Base-by-base conservation (phyloP, 1,139 yeast genomes). In the Magnusiomyces tetraspermus region DNA sequence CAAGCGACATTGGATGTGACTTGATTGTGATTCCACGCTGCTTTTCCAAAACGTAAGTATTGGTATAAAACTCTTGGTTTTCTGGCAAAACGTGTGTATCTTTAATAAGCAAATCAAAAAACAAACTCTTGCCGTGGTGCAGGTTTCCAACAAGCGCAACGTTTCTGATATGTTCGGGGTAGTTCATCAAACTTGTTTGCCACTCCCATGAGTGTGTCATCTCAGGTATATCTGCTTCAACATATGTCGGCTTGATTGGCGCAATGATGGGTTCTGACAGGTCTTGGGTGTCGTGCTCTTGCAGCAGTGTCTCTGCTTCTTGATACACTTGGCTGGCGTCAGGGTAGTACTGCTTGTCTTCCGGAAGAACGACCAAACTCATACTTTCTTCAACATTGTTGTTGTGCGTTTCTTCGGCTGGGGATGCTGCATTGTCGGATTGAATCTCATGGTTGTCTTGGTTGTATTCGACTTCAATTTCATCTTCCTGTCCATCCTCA, bases 91-190 rank as follows among this genome's bases (percentile, higher is more conserved):
- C 63, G 64, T 88, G 96, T 0, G 95, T 81, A 52, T 82, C 80
- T 3, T 71, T 60, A 0, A 88, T 79, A 33, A 90, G 67, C 69
- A 78, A 67, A 63, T 89, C 96, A n/a, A 86, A 59, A 1, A 90
- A 68, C 0, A 88, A 74, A 0, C 97, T 85, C 68, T 94, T 92
- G 1, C 99, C 98, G n/a, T 86, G 80, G 61, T 87, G 87, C 2
- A 85, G 64, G 50, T 81, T 79, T 0, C 98, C 98, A n/a, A 83
- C 79, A 0, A 94, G 59, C 0, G 92, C 85, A n/a, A 90, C 70
- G 65, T 85, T 90, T 53, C 95, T 75, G 26, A 84, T 75, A 59
- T 85, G 80, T 17, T 80, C 82, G 0, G 96, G 89, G 0, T 78
- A 61, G 1, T 67, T 60, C 68, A 81, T 70, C 49, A 79, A 63